These are phyloP conservation scores for Spinacia oleracea DNA, from an alignment of 179 eudicot species.

Conservation along the genomic window DNA sequence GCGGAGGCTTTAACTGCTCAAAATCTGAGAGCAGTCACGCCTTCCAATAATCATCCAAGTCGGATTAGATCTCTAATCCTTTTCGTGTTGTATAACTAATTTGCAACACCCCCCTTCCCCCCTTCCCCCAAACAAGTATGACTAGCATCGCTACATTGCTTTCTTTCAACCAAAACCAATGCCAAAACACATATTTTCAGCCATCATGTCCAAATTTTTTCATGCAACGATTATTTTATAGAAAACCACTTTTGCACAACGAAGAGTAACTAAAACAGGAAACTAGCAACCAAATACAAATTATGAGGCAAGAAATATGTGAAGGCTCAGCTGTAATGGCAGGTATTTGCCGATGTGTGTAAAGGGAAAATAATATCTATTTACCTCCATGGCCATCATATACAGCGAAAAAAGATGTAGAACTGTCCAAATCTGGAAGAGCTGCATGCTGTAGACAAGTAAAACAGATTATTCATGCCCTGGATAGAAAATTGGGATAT, in stretches of 20 bases:
- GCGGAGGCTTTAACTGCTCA: background rate
- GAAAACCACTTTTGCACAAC: background rate
- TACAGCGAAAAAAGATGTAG: conserved; percentile 69
- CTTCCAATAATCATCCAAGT: background rate
- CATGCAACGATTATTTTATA: background rate
- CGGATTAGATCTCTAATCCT: background rate
- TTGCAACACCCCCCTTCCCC: background rate
- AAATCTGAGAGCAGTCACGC: background rate
- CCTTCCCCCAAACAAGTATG: background rate
- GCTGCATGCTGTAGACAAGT: conserved; percentile 51
- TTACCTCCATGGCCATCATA: conserved; percentile 89
- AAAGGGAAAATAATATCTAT: background rate
- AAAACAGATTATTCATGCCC: background rate
- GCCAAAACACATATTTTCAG: background rate
- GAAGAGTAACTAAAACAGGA: background rate
- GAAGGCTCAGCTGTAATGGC: background rate
- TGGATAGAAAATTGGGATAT: background rate
- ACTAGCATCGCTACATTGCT: background rate
- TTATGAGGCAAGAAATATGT: background rate
- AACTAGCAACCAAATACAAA: background rate
- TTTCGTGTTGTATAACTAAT: background rate
- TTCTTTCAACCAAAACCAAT: background rate
- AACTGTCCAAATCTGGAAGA: conserved; percentile 50
- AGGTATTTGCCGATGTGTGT: background rate
- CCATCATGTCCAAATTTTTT: background rate